Conservation (phyloP, 306 rosid species). For the Vigna radiata region DNA sequence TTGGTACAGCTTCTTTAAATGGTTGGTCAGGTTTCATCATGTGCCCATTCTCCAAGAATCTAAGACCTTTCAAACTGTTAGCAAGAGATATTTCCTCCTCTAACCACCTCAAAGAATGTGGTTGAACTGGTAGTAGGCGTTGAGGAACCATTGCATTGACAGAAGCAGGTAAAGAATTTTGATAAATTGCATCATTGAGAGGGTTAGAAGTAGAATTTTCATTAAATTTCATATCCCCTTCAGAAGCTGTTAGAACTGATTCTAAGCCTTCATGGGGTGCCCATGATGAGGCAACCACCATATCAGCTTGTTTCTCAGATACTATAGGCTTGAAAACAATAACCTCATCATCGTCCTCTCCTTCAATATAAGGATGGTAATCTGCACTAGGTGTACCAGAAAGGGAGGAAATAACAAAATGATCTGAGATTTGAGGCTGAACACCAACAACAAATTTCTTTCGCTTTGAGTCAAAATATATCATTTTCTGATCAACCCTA, state of each 20-base stretch:
- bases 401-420: slow-evolving; percentile 49
- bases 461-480: slow-evolving; percentile 67
- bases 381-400: slow-evolving; percentile 51
- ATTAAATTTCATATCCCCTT: slow-evolving; percentile 50
- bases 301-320: slow-evolving; percentile 72
- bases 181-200: slow-evolving; percentile 42
- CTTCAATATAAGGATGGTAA: slow-evolving; percentile 59
- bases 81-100: slow-evolving; percentile 64
- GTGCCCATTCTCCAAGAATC: slow-evolving; percentile 76
- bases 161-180: slow-evolving; percentile 58
- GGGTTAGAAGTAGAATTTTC: no score
- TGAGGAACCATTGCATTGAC: slow-evolving; percentile 54
- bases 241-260: slow-evolving; percentile 52
- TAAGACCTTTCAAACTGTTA: slow-evolving; percentile 64
- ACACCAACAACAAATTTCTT: slow-evolving; percentile 73
- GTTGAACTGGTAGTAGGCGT: slow-evolving; percentile 59
- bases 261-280: slow-evolving; percentile 52
- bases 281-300: slow-evolving; percentile 46
- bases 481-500: slow-evolving; percentile 65
- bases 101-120: slow-evolving; percentile 61
- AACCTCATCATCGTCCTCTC: slow-evolving; percentile 92
- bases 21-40: slow-evolving; percentile 58
- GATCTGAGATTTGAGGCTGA: slow-evolving; percentile 59
- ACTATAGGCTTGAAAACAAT: slow-evolving; percentile 89
- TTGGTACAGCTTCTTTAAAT: slow-evolving; percentile 49